Evolutionary conservation across 208 protist species (phyloP).

Genomic region (Endotrypanum monterogeii): DNA sequence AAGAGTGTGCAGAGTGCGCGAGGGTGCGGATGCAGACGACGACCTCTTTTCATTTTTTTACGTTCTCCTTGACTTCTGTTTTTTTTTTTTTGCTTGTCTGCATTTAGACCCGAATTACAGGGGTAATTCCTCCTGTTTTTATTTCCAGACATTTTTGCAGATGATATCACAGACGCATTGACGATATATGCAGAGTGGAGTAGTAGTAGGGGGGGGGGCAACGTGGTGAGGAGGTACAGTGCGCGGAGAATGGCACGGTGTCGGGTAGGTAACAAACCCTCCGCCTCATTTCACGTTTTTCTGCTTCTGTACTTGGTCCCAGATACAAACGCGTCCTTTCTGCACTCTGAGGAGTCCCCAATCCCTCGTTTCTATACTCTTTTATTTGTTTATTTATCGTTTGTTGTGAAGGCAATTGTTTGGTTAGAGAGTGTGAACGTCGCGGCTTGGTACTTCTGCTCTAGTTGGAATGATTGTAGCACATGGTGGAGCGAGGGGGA

Average conservation of each 20-base stretch:
- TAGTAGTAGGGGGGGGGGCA: not conserved
- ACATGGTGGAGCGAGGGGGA: not conserved
- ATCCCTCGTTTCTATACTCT: conserved; percentile 4
- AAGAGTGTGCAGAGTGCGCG: not conserved
- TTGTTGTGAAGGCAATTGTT: not conserved
- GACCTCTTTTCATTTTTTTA: conserved; percentile 9
- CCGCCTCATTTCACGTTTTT: not conserved
- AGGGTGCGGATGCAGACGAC: not conserved
- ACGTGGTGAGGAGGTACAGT: not conserved
- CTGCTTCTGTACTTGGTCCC: not conserved
- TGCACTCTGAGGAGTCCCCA: not conserved
- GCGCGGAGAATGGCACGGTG: not conserved
- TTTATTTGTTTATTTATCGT: not conserved
- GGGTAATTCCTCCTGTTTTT: not conserved
- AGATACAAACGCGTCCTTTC: not conserved
- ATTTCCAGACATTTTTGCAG: conserved; percentile 5
- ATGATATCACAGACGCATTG: conserved; percentile 1
- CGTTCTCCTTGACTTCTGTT: conserved; percentile 7
- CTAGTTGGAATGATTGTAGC: not conserved
- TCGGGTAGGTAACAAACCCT: not conserved
- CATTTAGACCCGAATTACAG: not conserved
- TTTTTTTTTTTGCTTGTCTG: not conserved
- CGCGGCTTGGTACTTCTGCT: not conserved
- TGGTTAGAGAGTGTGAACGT: not conserved
- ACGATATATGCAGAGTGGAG: not conserved